Conservation (phyloP, 2,329 filamentous ascomycete genomes). For the Beauveria rudraprayagi region DNA sequence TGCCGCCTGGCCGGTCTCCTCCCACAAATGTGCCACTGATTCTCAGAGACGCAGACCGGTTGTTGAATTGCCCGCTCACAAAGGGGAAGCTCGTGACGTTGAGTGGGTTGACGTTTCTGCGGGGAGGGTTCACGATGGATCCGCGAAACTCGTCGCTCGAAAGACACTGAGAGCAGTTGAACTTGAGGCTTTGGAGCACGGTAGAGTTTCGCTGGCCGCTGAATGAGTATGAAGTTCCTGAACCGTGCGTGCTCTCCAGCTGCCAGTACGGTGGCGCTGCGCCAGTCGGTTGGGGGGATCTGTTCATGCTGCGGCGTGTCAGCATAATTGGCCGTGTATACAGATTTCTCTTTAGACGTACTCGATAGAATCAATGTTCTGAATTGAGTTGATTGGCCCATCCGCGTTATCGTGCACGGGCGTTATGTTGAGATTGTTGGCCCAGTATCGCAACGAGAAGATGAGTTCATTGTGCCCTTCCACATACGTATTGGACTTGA, state of each 20-base stretch:
- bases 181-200: background rate
- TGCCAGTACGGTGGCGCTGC: background rate
- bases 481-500: background rate
- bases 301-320: background rate
- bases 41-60: background rate
- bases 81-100: conserved; percentile 1
- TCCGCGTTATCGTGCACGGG: background rate
- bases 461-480: conserved; percentile 1
- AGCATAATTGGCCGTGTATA: background rate
- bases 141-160: conserved; percentile 1
- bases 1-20: background rate
- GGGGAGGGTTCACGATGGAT: background rate
- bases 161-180: conserved; percentile 1
- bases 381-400: background rate
- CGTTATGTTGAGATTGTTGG: background rate
- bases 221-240: background rate
- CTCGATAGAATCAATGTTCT: conserved; percentile 2
- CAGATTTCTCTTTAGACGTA: background rate
- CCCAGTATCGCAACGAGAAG: background rate
- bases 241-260: background rate
- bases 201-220: background rate
- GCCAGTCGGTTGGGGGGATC: background rate
- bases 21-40: background rate
- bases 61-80: background rate
- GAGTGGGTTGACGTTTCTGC: background rate